Evolutionary conservation across 345 rosid species (phyloP).

Genomic region (Syzygium aqueum): DNA sequence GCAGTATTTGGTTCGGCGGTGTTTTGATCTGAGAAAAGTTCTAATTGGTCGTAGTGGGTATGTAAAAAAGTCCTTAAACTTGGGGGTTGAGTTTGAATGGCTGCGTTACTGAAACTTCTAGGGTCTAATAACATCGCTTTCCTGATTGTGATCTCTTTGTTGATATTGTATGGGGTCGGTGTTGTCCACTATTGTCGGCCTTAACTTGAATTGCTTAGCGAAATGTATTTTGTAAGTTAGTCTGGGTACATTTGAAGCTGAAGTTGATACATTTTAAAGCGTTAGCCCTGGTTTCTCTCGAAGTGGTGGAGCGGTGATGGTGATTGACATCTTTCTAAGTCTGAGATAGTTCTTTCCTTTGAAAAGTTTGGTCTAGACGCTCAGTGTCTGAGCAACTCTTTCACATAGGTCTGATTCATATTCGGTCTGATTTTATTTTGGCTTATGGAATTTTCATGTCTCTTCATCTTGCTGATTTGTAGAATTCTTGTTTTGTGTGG

Average conservation of each 20-base stretch:
- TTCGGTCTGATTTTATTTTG: background rate
- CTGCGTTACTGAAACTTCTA: background rate
- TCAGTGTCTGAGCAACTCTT: background rate
- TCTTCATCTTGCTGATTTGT: background rate
- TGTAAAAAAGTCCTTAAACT: background rate
- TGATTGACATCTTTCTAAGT: background rate
- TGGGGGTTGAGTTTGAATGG: background rate
- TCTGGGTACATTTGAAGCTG: background rate
- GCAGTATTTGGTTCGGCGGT: background rate
- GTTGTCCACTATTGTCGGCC: background rate
- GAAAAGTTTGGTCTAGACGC: background rate
- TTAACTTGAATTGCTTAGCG: background rate
- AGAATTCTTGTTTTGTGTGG: background rate
- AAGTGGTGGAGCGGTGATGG: background rate
- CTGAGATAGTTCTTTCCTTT: background rate
- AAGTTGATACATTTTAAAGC: background rate
- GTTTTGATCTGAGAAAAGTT: background rate
- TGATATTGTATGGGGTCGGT: background rate
- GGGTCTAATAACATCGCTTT: background rate
- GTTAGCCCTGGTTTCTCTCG: background rate
- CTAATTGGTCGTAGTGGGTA: background rate
- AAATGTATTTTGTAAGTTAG: background rate
- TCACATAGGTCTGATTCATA: background rate
- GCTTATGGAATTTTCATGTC: background rate
- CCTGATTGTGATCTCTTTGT: background rate